Percentiles rank a stretch among this genome's conserved stretches.
These are phyloP conservation scores for Staphylotrichum tortipilum DNA, from an alignment of 495 filamentous ascomycete genomes.

Conservation along the genomic window DNA sequence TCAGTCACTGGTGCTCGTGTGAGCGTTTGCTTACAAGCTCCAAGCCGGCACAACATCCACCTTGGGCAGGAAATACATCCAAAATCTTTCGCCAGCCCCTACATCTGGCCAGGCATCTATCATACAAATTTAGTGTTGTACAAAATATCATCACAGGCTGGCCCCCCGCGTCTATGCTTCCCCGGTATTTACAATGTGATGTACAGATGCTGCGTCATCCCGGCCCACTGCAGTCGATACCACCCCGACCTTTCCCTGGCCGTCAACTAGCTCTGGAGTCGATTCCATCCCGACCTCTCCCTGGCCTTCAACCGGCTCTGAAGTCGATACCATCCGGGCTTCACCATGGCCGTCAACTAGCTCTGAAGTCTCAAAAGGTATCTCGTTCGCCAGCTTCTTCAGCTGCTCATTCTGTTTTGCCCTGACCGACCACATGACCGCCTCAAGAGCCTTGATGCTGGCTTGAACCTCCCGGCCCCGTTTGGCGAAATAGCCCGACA, in stretches of 20 bases:
- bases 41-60: neutral
- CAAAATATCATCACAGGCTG: neutral
- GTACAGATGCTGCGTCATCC: neutral
- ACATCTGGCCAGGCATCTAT: neutral
- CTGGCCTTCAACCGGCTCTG: too few species aligned
- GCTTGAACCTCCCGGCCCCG: slow-evolving; percentile 60
- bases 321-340: too few species aligned
- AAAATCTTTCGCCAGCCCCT: neutral
- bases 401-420: slow-evolving; percentile 19
- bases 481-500: slow-evolving; percentile 74
- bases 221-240: too few species aligned
- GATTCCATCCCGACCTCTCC: neutral
- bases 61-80: neutral
- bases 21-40: too few species aligned
- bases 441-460: slow-evolving; percentile 51
- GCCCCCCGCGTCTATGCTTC: neutral
- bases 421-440: slow-evolving; percentile 27
- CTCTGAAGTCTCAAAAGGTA: slow-evolving; percentile 33
- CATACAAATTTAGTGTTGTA: slow-evolving; percentile 6
- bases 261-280: too few species aligned
- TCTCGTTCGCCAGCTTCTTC: slow-evolving; percentile 11
- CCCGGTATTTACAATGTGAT: neutral
- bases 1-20: too few species aligned
- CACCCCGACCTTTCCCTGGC: too few species aligned
- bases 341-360: neutral